These are phyloP conservation scores for Epichloe aotearoae DNA, from an alignment of 2,329 filamentous ascomycete species.

Conservation along the genomic window DNA sequence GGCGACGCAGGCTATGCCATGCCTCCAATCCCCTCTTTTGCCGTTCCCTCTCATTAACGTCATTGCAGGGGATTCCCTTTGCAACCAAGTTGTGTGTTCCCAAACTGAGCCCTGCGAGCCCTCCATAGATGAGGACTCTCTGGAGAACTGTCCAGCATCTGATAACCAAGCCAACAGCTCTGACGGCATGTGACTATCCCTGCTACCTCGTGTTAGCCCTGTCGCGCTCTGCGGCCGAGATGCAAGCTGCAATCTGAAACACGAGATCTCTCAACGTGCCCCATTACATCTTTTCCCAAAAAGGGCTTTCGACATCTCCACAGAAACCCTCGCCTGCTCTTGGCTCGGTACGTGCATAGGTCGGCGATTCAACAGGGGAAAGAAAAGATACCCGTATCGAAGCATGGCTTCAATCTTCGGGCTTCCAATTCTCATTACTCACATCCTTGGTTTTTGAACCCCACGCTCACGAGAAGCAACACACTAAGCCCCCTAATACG, in stretches of 20 bases:
- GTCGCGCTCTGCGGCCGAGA: slow-evolving; percentile 4
- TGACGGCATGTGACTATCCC: slow-evolving; percentile 2
- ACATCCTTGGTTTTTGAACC: not conserved
- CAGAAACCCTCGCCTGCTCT: not conserved
- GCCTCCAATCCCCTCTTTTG: not conserved
- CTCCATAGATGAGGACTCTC: not conserved
- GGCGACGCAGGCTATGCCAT: not conserved
- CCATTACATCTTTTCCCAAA: not conserved
- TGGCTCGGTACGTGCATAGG: not conserved
- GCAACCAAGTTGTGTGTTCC: not conserved
- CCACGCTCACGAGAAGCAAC: not conserved
- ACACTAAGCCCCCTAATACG: not conserved
- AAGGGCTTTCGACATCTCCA: not conserved
- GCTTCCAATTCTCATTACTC: not conserved
- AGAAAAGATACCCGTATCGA: not conserved
- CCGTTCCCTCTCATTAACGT: not conserved
- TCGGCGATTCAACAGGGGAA: not conserved
- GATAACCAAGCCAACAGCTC: not conserved
- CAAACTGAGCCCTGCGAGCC: not conserved
- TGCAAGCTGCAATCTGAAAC: slow-evolving; percentile 2
- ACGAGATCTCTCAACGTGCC: not conserved
- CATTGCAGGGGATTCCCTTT: too few species aligned
- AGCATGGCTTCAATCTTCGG: not conserved
- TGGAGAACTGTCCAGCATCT: not conserved
- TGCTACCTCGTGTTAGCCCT: slow-evolving; percentile 7